These are phyloP conservation scores for Neurospora sp. DNA, from an alignment of 495 filamentous ascomycete genomes.

Conservation along the genomic window DNA sequence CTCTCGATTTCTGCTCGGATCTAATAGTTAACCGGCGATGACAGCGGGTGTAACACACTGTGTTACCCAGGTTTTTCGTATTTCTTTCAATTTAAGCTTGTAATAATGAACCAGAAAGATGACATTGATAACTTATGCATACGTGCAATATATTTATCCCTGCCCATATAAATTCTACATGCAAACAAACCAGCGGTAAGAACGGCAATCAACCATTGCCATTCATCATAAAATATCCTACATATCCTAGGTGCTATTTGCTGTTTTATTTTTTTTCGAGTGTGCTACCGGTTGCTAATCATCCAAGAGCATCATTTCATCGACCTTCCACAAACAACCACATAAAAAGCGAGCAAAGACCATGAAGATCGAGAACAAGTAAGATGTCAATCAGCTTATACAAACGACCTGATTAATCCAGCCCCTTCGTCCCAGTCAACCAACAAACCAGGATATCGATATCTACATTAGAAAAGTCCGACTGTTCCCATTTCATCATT, in stretches of 20 bases:
- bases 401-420: neutral
- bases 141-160: neutral
- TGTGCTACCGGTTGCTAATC: too few relatives aligned
- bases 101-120: neutral
- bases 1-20: neutral
- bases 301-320: neutral
- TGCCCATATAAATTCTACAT: neutral
- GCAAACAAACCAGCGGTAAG: neutral
- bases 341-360: neutral
- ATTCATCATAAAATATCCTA: neutral
- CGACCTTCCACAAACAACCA: neutral
- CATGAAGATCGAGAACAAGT: neutral
- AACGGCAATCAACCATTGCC: neutral
- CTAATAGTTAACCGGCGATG: neutral
- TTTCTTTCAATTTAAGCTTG: neutral
- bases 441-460: neutral
- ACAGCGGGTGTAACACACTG: neutral
- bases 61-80: neutral
- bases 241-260: too few relatives aligned
- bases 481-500: neutral
- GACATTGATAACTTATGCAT: neutral
- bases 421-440: neutral
- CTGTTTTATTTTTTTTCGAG: too few relatives aligned
- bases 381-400: neutral
- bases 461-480: neutral